Evolutionary conservation across 352 stramenopile species (phyloP), one percentile per base, ranked within the genome.

Genomic region (Phytophthora aleatoria): DNA sequence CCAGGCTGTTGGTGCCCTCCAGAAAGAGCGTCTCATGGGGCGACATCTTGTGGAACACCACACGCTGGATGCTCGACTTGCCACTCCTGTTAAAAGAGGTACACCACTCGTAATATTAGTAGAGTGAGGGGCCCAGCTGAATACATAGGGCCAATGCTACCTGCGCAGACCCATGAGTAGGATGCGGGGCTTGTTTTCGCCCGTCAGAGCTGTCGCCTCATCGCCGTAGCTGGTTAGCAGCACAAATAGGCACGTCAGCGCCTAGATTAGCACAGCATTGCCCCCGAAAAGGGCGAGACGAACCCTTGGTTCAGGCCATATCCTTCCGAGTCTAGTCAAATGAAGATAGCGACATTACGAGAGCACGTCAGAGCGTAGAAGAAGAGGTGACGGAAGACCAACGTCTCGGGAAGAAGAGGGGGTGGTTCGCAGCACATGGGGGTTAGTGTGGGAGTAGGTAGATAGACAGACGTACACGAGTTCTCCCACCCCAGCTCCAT

Each of bases 11-110:
- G 39, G 90, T 97, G 55, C 79, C 81, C 63, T 96, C 89, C 13
- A 98, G 74, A 61, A 99, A 99, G 31, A 99, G 73, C 49, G 97
- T 99, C 81, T 99, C 97, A 66, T 99, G 97, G 5, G 97, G 96
- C 45, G 92, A 98, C 95, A 99, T 99, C 81, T 99, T 99, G 74
- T 99, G 91, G 85, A 99, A 99, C 38, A 99, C 96, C 56, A 99
- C 97, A 62, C 94, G 92, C 71, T 99, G 87, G 64, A 94, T 94
- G 45, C 83, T 95, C 27, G 86, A 94, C 67, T 96, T 96, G 74
- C 88, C 87, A 62, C 87, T 94, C 69, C 83, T 92, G 54, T 50
- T 33, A 27, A 8, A 43, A 42, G 10, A 27, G 10, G 39, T 48
- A 57, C 12, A 56, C 7, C 16, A 26, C 20, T 39, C 1, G 3